Base-by-base conservation (phyloP, 108 stramenopile genomes). In the Nitzschia inconspicua region DNA sequence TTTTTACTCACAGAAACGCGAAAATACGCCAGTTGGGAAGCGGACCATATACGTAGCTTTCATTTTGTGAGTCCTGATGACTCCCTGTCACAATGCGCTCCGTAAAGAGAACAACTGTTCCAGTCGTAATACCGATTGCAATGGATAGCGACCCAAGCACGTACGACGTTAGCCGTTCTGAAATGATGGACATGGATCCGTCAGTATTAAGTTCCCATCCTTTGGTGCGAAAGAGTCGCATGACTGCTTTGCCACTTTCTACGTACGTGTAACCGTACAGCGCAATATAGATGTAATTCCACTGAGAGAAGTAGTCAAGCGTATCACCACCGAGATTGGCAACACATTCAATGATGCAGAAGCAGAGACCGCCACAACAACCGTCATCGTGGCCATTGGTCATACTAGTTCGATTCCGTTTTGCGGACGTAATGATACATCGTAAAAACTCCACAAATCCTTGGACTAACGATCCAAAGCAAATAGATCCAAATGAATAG, bases 231-330 rank as follows among this genome's bases (percentile, higher is more conserved):
- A 95, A 95, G 16, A 95, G 74, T 24, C 44, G 60, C 9, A 85
- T 62, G 27, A 87, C 89, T 31, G 79, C 76, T 37, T 66, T 52
- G 9, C 90, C 91, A 18, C 88, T 86, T 39, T 86, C 80, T 25
- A 88, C 51, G 70, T 86, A 96, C 34, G 46, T 47, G 60, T 83
- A 85, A 22, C 87, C 91, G 69, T 95, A 89, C 47, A 89, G 40
- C 39, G 86, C 95, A n/a, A 91, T 85, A 48, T 90, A 91, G 20
- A 89, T 70, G 72, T 88, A 93, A 1, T 91, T 91, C 79, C 80
- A 88, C 56, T 79, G 77, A 68, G 83, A 84, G 44, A 85, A 74
- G 54, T 86, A 86, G 50, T 90, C 86, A 3, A 90, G 59, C 14
- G 86, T 75, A 26, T 55, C 68, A 43, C 82, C 69, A 50, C 85